Conservation (phyloP, 306 rosid species). For the Cyclanthera cordifolia region DNA sequence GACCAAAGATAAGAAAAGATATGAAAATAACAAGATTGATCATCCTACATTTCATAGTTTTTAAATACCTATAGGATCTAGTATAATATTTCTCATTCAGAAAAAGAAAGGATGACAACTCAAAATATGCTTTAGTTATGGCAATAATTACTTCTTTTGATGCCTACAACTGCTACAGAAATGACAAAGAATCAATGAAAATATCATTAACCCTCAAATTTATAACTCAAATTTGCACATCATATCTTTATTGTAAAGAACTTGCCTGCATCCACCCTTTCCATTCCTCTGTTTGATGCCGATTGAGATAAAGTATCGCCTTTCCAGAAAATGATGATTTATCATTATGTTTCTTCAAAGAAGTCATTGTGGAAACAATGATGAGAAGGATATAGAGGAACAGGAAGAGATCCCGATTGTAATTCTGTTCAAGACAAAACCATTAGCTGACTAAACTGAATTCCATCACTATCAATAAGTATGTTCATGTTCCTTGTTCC, state of each 20-base stretch:
- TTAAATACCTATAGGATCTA: neutral
- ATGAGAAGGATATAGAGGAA: constrained; percentile 80
- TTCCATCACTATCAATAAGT: constrained; percentile 4
- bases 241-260: constrained; percentile 13
- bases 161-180: neutral
- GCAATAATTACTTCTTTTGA: neutral
- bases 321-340: constrained; percentile 70
- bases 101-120: neutral
- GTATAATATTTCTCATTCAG: neutral
- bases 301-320: constrained; percentile 76
- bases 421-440: constrained; percentile 43
- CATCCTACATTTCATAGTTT: neutral
- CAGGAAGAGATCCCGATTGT: constrained; percentile 87
- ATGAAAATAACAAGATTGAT: neutral
- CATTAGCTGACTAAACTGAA: constrained; percentile 8
- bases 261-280: constrained; percentile 99
- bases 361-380: constrained; percentile 84
- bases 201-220: neutral
- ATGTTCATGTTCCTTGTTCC: neutral
- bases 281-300: constrained; percentile 99
- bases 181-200: neutral
- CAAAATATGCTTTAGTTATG: neutral
- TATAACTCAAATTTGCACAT: neutral
- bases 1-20: neutral
- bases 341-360: constrained; percentile 82